Conservation (phyloP, 2,329 filamentous ascomycete genomes). For the Sporothrix dimorphospora region DNA sequence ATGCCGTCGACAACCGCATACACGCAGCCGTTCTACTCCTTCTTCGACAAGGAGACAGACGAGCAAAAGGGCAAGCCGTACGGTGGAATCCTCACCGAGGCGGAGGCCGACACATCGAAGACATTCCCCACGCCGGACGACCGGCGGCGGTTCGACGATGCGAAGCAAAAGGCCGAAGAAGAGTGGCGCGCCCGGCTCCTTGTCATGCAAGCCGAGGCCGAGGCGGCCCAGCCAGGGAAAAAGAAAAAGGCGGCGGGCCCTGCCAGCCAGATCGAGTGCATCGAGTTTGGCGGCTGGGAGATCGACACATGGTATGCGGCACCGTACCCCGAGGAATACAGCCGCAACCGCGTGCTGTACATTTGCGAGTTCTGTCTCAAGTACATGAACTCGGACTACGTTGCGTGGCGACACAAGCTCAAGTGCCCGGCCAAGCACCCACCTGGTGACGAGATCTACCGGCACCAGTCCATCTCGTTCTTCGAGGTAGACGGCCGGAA, state of each 20-base stretch:
- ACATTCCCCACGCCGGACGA: slow-evolving; percentile 82
- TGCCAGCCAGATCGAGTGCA: slow-evolving; percentile 96
- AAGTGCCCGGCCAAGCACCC: slow-evolving; percentile 97
- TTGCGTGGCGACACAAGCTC: slow-evolving; percentile 95
- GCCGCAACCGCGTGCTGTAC: slow-evolving; percentile 92
- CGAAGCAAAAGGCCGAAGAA: slow-evolving; percentile 87
- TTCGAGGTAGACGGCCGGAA: slow-evolving; percentile 98
- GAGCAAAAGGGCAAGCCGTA: slow-evolving; percentile 93
- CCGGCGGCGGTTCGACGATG: slow-evolving; percentile 83
- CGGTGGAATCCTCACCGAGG: slow-evolving; percentile 86
- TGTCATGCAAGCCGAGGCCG: slow-evolving; percentile 66
- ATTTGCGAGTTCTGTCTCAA: slow-evolving; percentile 99
- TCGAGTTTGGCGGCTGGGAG: slow-evolving; percentile 96
- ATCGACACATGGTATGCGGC: slow-evolving; percentile 99
- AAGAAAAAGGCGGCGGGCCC: slow-evolving; percentile 78
- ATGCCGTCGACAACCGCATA: slow-evolving; percentile 48
- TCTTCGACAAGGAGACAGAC: slow-evolving; percentile 86
- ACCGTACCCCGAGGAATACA: slow-evolving; percentile 98
- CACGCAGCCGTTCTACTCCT: slow-evolving; percentile 81
- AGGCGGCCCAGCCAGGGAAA: slow-evolving; percentile 62
- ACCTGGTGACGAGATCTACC: slow-evolving; percentile 96
- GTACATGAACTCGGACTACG: slow-evolving; percentile 99
- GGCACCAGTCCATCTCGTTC: slow-evolving; percentile 86
- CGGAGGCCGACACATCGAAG: slow-evolving; percentile 86
- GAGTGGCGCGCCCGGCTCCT: slow-evolving; percentile 76